Evolutionary conservation across 108 stramenopile genomes (phyloP).

Genomic region (Asterionellopsis glacialis): DNA sequence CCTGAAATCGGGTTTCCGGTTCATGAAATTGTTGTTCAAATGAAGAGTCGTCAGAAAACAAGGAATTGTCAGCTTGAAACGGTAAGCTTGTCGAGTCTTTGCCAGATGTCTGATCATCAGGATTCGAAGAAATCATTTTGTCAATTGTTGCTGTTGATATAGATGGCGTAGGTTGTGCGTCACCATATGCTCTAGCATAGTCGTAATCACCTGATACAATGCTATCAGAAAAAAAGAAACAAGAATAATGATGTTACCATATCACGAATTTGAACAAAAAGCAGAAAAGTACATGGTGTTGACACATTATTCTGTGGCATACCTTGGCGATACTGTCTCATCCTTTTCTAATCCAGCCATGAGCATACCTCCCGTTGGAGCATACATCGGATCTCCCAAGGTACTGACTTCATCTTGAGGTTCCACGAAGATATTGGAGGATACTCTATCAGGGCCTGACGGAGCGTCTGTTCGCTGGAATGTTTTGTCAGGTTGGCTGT

Average conservation of each 20-base stretch:
- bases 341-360: conserved; percentile 36
- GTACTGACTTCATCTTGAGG: conserved; percentile 81
- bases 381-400: conserved; percentile 75
- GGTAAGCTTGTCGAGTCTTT: neutral
- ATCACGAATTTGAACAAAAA: neutral
- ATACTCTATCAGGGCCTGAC: neutral
- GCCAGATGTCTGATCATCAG: neutral
- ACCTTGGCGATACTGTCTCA: conserved; percentile 30
- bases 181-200: conserved; percentile 42
- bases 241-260: neutral
- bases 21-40: conserved; percentile 53
- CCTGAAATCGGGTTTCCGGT: conserved; percentile 40
- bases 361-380: conserved; percentile 17
- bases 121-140: conserved; percentile 1
- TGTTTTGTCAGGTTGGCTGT: neutral
- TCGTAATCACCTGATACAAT: conserved; percentile 56
- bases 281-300: neutral
- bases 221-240: neutral
- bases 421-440: conserved; percentile 43
- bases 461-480: neutral
- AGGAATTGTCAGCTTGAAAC: conserved; percentile 17
- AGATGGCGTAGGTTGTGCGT: conserved; percentile 5
- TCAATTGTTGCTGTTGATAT: neutral
- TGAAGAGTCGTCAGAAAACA: conserved; percentile 59
- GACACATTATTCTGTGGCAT: neutral